phyloP scores from a whole-genome alignment of 2,329 filamentous ascomycete species.

The Aspergillus ustus region DNA sequence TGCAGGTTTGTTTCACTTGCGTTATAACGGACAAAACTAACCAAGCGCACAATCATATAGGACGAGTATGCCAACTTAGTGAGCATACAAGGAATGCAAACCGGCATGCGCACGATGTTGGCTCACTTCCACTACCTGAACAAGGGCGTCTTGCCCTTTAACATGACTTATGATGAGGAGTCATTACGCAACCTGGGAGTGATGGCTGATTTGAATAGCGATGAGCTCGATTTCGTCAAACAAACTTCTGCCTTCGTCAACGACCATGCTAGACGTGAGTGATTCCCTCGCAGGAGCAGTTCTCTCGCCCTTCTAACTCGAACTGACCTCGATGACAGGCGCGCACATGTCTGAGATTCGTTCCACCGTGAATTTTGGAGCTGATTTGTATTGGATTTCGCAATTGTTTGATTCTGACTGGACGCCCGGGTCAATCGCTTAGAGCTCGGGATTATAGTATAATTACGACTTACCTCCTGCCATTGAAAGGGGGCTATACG shows the following conservation, averaged over 20 bases:
- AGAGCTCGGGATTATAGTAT: slow-evolving; percentile 4
- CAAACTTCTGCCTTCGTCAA: slow-evolving; percentile 13
- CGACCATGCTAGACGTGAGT: slow-evolving; percentile 10
- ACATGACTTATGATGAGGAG: slow-evolving; percentile 19
- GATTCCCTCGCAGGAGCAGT: not conserved
- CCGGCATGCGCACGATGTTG: slow-evolving; percentile 15
- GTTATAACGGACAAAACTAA: slow-evolving; percentile 2
- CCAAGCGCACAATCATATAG: slow-evolving; percentile 1
- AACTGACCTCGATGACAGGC: slow-evolving; percentile 4
- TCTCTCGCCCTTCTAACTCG: not conserved
- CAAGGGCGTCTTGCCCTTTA: slow-evolving; percentile 17
- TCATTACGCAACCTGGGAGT: slow-evolving; percentile 6
- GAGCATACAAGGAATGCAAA: slow-evolving; percentile 17
- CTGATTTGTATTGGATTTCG: slow-evolving; percentile 18
- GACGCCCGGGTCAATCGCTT: slow-evolving; percentile 16
- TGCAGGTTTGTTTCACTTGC: slow-evolving; percentile 13
- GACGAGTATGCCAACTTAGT: slow-evolving; percentile 13
- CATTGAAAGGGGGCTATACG: not conserved
- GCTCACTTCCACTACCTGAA: slow-evolving; percentile 21
- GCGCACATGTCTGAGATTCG: slow-evolving; percentile 10
- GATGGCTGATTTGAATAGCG: slow-evolving; percentile 11
- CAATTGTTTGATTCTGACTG: slow-evolving; percentile 18
- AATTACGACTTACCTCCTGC: not conserved
- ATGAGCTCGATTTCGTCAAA: slow-evolving; percentile 14
- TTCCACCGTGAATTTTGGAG: slow-evolving; percentile 2